These are phyloP conservation scores for Agrocybe pediades DNA, from an alignment of 768 basidiomycete genomes.

Conservation along the genomic window DNA sequence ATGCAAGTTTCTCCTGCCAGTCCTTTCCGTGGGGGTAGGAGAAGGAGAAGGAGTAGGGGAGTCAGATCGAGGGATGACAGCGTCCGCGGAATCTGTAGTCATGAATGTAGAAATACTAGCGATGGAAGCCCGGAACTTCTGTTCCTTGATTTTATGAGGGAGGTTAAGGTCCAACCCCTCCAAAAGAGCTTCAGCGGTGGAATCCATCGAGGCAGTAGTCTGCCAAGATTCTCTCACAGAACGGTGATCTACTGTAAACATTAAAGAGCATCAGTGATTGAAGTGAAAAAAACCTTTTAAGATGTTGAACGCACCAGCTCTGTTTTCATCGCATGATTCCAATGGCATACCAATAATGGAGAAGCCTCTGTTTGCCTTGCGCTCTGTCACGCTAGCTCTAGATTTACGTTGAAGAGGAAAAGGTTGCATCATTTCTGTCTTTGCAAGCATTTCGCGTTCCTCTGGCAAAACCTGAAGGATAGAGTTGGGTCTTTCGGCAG, in stretches of 20 bases:
- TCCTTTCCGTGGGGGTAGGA: neutral
- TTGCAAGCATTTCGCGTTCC: slow-evolving; percentile 41
- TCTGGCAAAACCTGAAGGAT: slow-evolving; percentile 54
- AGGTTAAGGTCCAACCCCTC: slow-evolving; percentile 40
- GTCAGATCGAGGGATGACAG: slow-evolving; percentile 43
- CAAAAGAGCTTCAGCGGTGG: slow-evolving; percentile 37
- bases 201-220: slow-evolving; percentile 33
- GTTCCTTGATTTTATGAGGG: slow-evolving; percentile 34
- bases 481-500: slow-evolving; percentile 30
- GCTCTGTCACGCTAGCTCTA: slow-evolving; percentile 17
- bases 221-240: slow-evolving; percentile 48
- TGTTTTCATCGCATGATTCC: neutral
- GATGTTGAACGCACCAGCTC: slow-evolving; percentile 5
- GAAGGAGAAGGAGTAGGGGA: neutral
- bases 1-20: slow-evolving; percentile 1
- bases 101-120: slow-evolving; percentile 58
- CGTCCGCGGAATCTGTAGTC: slow-evolving; percentile 60
- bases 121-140: slow-evolving; percentile 42
- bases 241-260: slow-evolving; percentile 15
- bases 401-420: slow-evolving; percentile 17
- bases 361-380: slow-evolving; percentile 29
- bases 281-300: neutral
- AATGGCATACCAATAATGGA: slow-evolving; percentile 24
- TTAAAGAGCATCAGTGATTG: neutral
- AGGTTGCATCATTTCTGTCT: slow-evolving; percentile 18